Base-by-base conservation (phyloP, 1,284 basidiomycete species). In the Boletus hoseneyae region DNA sequence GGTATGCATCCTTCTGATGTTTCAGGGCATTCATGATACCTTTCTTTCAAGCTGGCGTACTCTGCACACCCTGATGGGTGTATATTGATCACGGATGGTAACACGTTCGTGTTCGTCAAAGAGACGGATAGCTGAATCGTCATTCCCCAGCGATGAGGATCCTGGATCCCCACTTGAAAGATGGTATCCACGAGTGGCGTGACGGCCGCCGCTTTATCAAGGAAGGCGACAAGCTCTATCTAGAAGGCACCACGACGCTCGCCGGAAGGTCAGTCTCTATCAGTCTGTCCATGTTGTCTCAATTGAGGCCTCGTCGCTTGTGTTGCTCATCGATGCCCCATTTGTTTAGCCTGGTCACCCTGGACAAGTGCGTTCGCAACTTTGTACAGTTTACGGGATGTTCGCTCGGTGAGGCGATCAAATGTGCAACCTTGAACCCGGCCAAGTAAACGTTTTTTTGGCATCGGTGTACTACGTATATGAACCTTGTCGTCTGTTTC, bases 101-200 rank as follows among this genome's bases (percentile, higher is more conserved):
- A 57, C 67, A 55, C 11, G 3, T 38, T 30, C n/a, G 19, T 3
- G 43, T 32, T 39, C 1, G 1, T 40, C 12, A 13, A 15, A 35
- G 33, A 23, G 16, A 19, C n/a, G 7, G 33, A 41, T 3, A 3
- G 8, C 53, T 57, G 39, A 49, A 33, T 50, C 25, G 12, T 11
- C 15, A 44, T 11, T 37, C 12, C 30, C 40, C 54, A 90, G 90
- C 90, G 3, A 87, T 91, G 83, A 87, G 87, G 59, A 86, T 93
- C 58, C 76, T 96, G 42, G 92, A 96, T 68, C 93, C 92, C 3
- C 74, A 84, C 58, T 79, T 93, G 36, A 76, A 80, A 32, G 90
- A 96, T 62, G 93, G 93, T 9, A 70, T 88, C 23, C 87, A 95
- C 66, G 82, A 87, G 61, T 96, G 93, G 92, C 82, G 92, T 32